Percentiles rank a stretch among this genome's conserved stretches.
phyloP scores from a whole-genome alignment of 1,284 basidiomycete species.

The Anthracocystis panici-leucophaei region DNA sequence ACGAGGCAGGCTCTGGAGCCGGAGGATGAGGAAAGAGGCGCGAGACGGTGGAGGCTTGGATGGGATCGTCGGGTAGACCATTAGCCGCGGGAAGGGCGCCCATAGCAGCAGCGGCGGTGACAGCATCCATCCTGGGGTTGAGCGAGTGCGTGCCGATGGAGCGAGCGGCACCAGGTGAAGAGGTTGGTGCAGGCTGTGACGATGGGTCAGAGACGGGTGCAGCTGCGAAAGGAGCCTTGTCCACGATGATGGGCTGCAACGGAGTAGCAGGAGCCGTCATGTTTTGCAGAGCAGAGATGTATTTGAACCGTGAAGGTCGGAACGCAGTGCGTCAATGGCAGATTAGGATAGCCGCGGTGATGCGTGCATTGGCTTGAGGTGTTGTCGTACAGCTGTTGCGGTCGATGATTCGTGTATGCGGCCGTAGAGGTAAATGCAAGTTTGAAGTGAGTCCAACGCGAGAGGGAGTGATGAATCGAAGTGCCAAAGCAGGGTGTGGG shows the following conservation, averaged over 20 bases:
- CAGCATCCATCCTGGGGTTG: slow-evolving; percentile 27
- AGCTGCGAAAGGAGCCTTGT: slow-evolving; percentile 10
- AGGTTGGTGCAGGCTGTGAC: slow-evolving; percentile 7
- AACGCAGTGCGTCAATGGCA: slow-evolving; percentile 14
- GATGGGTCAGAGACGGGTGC: slow-evolving; percentile 8
- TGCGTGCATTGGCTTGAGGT: slow-evolving; percentile 13
- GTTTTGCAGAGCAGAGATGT: background rate
- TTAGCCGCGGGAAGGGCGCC: slow-evolving; percentile 60
- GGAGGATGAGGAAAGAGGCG: slow-evolving; percentile 63
- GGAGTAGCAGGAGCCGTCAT: slow-evolving; percentile 26
- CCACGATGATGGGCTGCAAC: slow-evolving; percentile 29
- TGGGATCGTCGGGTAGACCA: slow-evolving; percentile 61
- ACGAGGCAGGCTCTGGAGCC: slow-evolving; percentile 35
- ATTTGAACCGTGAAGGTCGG: background rate
- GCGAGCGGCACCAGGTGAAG: slow-evolving; percentile 15
- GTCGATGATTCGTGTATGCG: slow-evolving; percentile 2
- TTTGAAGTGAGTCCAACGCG: background rate
- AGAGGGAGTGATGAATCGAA: background rate
- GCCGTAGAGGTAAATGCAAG: too few species aligned
- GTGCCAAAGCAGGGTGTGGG: background rate
- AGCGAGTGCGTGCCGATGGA: slow-evolving; percentile 14
- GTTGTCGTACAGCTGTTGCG: background rate
- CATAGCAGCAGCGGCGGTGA: slow-evolving; percentile 32
- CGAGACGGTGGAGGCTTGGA: slow-evolving; percentile 56
- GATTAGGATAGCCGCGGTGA: background rate